A percentile compares a stretch with the other conserved stretches of the same genome.
These are phyloP conservation scores for Margaritispora aquatica DNA, from an alignment of 495 filamentous ascomycete species.

Conservation along the genomic window DNA sequence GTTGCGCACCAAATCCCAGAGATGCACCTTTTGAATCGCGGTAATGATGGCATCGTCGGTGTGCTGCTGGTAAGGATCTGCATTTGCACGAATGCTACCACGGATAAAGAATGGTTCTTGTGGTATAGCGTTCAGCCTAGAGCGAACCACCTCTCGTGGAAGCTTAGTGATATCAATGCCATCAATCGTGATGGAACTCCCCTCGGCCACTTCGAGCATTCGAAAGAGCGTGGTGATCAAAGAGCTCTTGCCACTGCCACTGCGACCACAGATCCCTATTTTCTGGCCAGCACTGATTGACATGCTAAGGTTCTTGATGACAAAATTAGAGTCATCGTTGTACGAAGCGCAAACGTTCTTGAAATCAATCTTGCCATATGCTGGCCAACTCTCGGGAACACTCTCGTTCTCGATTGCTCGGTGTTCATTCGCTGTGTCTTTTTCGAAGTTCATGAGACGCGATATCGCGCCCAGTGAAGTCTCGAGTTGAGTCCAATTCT, in stretches of 20 bases:
- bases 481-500: constrained; percentile 43
- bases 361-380: constrained; percentile 26
- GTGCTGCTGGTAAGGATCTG: constrained; percentile 34
- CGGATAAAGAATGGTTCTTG: constrained; percentile 43
- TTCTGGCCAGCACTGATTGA: constrained; percentile 31
- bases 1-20: constrained; percentile 32
- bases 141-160: constrained; percentile 22
- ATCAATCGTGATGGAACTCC: constrained; percentile 37
- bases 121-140: constrained; percentile 34
- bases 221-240: constrained; percentile 34
- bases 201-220: constrained; percentile 30
- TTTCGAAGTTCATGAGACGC: constrained; percentile 34
- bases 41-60: constrained; percentile 33
- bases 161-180: constrained; percentile 35
- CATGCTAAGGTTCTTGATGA: constrained; percentile 16
- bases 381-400: constrained; percentile 32
- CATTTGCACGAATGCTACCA: constrained; percentile 41
- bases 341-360: constrained; percentile 32
- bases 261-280: constrained; percentile 40
- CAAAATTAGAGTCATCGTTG: constrained; percentile 8
- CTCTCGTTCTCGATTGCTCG: constrained; percentile 6
- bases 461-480: constrained; percentile 47
- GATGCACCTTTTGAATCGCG: constrained; percentile 31
- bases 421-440: constrained; percentile 28
- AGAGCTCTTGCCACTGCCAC: constrained; percentile 39